Evolutionary conservation across 345 rosid genomes (phyloP), one percentile per base, ranked within the genome.

Genomic region (Gossypium bickii): DNA sequence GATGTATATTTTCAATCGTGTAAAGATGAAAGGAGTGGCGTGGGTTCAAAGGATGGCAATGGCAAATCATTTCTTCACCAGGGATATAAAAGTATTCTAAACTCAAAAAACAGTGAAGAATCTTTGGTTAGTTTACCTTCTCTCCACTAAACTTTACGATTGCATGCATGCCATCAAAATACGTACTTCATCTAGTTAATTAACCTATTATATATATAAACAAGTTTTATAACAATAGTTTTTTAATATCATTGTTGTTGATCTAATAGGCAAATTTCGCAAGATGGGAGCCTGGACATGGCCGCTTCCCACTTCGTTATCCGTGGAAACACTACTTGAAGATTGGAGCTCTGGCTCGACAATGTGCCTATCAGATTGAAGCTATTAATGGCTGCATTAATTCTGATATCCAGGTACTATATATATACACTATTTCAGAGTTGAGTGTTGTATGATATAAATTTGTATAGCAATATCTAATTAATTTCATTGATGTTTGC

Each of bases 211-310:
- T 64, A 11, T 60, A 1, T 25, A 4, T 34, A 34, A 4, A 34
- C 7, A 34, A 34, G 41, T 34, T 34, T 34, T 34, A 5, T 34
- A 4, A 34, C 7, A 34, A 5, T 34, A 34, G 5, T 11, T 11
- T 11, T n/a, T 10, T 20, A 20, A 20, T 10, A 49, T 73, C 27
- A 74, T 15, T 9, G 12, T 15, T 41, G 24, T 22, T 55, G 75
- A 59, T 67, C 18, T 66, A 18, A 17, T 43, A 13, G 98, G 97
- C 90, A 45, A 89, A 92, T 79, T 88, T 88, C 71, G 94, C 98
- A 1, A 85, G 87, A 78, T 94, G 97, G 98, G 97, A 94, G 70
- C 97, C 97, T 7, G 77, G 85, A 0, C 97, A 88, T 67, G 97
- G 98, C 0, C 80, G 76, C n/a, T 92, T 94, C 82, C 63, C 74